Conservation (phyloP, 768 basidiomycete species). For the Mycena polygramma region DNA sequence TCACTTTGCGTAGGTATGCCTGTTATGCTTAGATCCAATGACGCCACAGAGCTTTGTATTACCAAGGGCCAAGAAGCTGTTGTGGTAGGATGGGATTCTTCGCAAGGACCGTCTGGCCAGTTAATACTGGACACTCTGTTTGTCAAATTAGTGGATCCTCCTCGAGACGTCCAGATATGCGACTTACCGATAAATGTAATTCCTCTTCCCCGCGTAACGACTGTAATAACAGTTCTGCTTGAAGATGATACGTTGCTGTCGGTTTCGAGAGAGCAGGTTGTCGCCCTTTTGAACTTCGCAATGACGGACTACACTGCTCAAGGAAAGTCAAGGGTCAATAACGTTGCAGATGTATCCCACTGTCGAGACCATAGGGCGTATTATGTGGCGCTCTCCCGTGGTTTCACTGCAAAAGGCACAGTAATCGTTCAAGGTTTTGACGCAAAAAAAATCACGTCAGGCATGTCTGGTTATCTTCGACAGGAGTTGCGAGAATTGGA, state of each 20-base stretch:
- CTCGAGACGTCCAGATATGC: background rate
- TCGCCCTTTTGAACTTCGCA: background rate
- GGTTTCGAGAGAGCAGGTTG: background rate
- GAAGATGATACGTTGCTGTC: constrained; percentile 2
- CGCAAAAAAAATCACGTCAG: background rate
- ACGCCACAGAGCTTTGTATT: constrained; percentile 2
- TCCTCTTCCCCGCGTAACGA: background rate
- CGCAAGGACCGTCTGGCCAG: background rate
- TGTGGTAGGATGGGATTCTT: background rate
- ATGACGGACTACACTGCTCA: constrained; percentile 1
- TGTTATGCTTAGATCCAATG: background rate
- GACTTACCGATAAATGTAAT: background rate
- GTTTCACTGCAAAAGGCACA: background rate
- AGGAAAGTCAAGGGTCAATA: background rate
- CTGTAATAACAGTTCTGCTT: background rate
- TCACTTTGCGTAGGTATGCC: background rate
- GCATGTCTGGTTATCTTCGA: background rate
- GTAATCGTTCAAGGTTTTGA: background rate
- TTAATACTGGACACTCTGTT: background rate
- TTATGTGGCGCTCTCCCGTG: background rate
- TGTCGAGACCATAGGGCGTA: background rate
- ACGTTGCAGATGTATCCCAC: background rate
- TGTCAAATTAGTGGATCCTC: background rate
- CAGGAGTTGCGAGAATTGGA: background rate
- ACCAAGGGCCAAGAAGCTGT: background rate